Evolutionary conservation across 305 asterid genomes (phyloP).

Genomic region (Solanum chacoense): DNA sequence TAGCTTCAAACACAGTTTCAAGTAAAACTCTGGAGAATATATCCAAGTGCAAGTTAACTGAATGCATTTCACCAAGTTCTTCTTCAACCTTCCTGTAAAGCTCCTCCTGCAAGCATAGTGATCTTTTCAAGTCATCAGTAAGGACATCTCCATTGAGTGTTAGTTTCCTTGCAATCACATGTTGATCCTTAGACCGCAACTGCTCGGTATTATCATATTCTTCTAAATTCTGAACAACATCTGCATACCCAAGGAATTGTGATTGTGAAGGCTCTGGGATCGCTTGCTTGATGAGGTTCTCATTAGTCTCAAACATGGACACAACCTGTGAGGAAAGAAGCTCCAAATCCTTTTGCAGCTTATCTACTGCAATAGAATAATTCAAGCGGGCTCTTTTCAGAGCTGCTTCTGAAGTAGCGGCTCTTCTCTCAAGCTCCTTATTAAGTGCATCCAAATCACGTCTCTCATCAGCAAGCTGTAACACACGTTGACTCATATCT

Average conservation of each 20-base stretch:
- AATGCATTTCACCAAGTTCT: conserved; percentile 73
- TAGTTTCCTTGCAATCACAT: conserved; percentile 31
- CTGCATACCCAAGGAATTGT: conserved; percentile 11
- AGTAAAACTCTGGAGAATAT: conserved; percentile 62
- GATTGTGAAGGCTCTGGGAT: conserved; percentile 43
- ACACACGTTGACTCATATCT: conserved; percentile 50
- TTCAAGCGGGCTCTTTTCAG: conserved; percentile 83
- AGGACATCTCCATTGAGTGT: conserved; percentile 63
- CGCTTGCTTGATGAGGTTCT: conserved; percentile 81
- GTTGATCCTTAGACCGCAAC: conserved; percentile 31
- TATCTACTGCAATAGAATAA: conserved; percentile 95
- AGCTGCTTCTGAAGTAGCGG: conserved; percentile 74
- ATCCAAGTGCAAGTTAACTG: conserved; percentile 59
- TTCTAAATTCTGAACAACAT: conserved; percentile 22
- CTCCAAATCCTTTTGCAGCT: conserved; percentile 90
- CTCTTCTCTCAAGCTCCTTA: conserved; percentile 75
- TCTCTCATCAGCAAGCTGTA: conserved; percentile 56
- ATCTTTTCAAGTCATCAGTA: conserved; percentile 71
- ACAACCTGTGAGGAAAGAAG: conserved; percentile 93
- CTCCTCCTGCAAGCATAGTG: conserved; percentile 71
- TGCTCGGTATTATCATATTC: conserved; percentile 20
- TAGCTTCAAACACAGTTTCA: conserved; percentile 51
- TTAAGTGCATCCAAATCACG: conserved; percentile 47
- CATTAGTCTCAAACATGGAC: conserved; percentile 87
- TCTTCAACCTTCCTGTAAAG: conserved; percentile 73